Conservation (phyloP, 164 flowering plant species). For the Saururus chinensis region DNA sequence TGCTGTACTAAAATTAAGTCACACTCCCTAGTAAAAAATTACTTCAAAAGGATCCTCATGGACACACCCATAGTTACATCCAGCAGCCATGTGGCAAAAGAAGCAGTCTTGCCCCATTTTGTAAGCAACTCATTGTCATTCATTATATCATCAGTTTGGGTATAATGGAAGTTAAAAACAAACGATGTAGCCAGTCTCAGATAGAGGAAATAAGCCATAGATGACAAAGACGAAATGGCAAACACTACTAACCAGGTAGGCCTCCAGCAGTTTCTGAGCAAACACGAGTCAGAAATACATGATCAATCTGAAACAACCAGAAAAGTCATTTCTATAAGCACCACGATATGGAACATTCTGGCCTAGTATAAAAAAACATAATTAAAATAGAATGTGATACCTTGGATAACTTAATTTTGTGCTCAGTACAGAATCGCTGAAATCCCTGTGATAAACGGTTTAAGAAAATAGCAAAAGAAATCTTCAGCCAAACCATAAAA, state of each 20-base stretch:
- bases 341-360: not conserved
- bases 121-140: no score
- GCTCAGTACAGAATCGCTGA: slow-evolving; percentile 94
- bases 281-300: slow-evolving; percentile 90
- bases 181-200: no score
- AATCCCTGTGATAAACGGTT: slow-evolving; percentile 50
- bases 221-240: not conserved
- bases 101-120: no score
- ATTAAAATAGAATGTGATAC: slow-evolving; percentile 19
- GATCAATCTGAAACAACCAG: slow-evolving; percentile 57
- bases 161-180: no score
- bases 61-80: no score
- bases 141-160: no score
- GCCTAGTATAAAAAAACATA: not conserved
- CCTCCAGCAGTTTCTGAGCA: slow-evolving; percentile 99
- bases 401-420: slow-evolving; percentile 91
- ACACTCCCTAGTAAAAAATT: no score
- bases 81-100: no score
- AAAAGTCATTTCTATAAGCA: not conserved
- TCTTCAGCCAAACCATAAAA: not conserved
- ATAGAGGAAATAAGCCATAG: not conserved
- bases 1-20: no score
- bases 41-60: no score
- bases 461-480: slow-evolving; percentile 1
- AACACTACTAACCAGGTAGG: slow-evolving; percentile 68